These are phyloP conservation scores for Neonectria ditissima DNA, from an alignment of 2,329 filamentous ascomycete species.

Conservation along the genomic window DNA sequence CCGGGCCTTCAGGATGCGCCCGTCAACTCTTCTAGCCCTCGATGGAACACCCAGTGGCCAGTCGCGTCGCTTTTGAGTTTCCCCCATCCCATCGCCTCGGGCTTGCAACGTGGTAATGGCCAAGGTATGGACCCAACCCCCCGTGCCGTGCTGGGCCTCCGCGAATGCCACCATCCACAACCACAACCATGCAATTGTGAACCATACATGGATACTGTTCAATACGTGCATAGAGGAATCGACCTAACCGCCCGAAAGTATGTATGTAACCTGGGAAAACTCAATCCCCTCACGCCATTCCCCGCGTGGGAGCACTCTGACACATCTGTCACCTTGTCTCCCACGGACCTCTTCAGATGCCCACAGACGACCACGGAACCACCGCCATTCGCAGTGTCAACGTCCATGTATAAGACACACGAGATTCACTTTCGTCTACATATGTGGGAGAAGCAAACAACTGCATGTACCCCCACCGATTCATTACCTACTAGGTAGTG, in stretches of 20 bases:
- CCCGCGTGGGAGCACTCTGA: not conserved
- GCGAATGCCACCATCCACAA: not conserved
- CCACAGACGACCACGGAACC: not conserved
- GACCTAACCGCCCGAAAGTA: no score
- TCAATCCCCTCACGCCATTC: not conserved
- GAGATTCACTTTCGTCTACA: not conserved
- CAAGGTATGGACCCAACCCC: not conserved
- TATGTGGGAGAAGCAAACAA: conserved; percentile 17
- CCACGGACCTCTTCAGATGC: not conserved
- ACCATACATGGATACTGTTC: not conserved
- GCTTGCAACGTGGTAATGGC: not conserved
- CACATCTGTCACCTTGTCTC: not conserved
- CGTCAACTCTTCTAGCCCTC: conserved; percentile 11
- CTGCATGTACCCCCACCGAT: not conserved
- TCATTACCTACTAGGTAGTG: not conserved
- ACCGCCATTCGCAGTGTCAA: conserved; percentile 5
- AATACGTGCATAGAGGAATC: not conserved
- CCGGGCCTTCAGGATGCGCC: no score
- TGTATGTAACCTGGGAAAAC: no score
- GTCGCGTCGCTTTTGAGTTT: conserved; percentile 15
- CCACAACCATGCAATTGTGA: not conserved
- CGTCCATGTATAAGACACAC: not conserved
- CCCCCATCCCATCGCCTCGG: conserved; percentile 9
- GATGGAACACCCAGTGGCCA: conserved; percentile 4
- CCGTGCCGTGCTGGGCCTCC: not conserved